phyloP scores from a whole-genome alignment of 169 alveolate species.

The Toxoplasma gondii region DNA sequence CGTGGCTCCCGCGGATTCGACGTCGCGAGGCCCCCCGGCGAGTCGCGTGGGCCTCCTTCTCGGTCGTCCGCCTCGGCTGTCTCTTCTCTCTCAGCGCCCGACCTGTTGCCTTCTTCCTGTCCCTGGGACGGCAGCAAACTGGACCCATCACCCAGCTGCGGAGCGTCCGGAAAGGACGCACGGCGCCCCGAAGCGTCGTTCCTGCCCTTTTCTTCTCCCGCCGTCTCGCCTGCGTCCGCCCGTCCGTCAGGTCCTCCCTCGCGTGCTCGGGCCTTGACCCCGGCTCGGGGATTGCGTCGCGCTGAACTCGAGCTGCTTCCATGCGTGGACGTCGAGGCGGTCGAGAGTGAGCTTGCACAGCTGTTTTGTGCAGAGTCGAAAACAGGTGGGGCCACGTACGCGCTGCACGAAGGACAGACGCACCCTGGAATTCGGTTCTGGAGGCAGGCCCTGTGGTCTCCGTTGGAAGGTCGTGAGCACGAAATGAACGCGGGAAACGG shows the following conservation, averaged over 20 bases:
- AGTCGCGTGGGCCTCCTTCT: no score
- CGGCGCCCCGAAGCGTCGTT: no score
- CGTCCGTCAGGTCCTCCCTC: neutral
- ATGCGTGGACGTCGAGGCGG: constrained; percentile 12
- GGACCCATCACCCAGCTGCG: no score
- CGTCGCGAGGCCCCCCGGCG: no score
- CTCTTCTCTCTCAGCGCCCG: no score
- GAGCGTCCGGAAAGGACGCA: no score
- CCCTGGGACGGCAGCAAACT: no score
- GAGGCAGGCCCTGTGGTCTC: no score
- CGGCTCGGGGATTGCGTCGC: neutral
- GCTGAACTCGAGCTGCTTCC: neutral
- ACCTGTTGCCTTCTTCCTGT: no score
- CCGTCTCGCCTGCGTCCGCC: neutral
- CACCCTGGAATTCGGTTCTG: neutral
- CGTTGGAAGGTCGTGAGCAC: neutral
- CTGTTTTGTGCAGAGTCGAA: neutral
- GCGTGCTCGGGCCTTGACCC: neutral
- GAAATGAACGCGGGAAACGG: neutral
- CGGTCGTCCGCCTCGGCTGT: no score
- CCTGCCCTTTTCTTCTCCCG: neutral
- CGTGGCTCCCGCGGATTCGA: no score
- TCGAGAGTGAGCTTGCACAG: constrained; percentile 7
- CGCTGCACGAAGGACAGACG: neutral
- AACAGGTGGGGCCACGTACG: neutral